Evolutionary conservation across 2,329 filamentous ascomycete species (phyloP).

Genomic region (Exophiala sp.): DNA sequence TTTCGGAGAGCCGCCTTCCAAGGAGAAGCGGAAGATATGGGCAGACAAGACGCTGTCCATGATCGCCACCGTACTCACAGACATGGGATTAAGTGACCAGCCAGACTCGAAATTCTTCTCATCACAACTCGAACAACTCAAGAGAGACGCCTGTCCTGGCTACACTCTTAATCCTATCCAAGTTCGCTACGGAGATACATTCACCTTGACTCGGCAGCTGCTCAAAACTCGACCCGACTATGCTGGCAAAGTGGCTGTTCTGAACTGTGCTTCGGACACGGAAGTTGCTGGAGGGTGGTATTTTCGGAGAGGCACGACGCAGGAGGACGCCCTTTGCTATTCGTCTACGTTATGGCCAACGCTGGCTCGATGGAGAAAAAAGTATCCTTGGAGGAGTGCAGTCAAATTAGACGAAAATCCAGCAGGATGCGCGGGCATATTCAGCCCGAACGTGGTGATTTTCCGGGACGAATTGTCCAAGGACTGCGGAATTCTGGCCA

Average conservation of each 20-base stretch:
- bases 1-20: slow-evolving; percentile 1
- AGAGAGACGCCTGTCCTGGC: background rate
- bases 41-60: slow-evolving; percentile 6
- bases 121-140: slow-evolving; percentile 6
- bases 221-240: slow-evolving; percentile 7
- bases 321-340: slow-evolving; percentile 11
- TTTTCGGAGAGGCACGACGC: slow-evolving; percentile 8
- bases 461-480: slow-evolving; percentile 4
- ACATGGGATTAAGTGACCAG: slow-evolving; percentile 3
- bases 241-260: slow-evolving; percentile 3
- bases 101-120: slow-evolving; percentile 6
- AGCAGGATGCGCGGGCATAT: slow-evolving; percentile 9
- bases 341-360: slow-evolving; percentile 11
- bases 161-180: background rate
- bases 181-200: slow-evolving; percentile 10
- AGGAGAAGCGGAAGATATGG: slow-evolving; percentile 2
- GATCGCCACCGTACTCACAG: background rate
- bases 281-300: slow-evolving; percentile 13
- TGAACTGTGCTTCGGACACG: slow-evolving; percentile 10
- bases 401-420: slow-evolving; percentile 2
- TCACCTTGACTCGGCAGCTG: slow-evolving; percentile 5
- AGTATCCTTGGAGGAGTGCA: slow-evolving; percentile 4
- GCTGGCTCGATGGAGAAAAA: slow-evolving; percentile 1
- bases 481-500: slow-evolving; percentile 1
- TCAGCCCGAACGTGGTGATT: slow-evolving; percentile 8